A percentile compares a stretch with the other conserved stretches of the same genome.
These are phyloP conservation scores for Tetrahymena borealis DNA, from an alignment of 73 alveolate species.

Conservation along the genomic window DNA sequence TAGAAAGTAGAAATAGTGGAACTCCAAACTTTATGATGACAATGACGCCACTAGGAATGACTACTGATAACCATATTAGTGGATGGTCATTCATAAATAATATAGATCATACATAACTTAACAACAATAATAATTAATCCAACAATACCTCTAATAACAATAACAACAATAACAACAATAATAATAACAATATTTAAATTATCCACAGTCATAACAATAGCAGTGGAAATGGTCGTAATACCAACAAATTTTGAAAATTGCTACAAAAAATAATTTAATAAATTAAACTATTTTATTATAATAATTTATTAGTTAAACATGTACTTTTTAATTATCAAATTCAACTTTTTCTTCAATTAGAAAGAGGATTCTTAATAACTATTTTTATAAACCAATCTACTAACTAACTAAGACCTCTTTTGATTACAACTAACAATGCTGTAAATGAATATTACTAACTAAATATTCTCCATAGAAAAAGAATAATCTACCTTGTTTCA, in stretches of 20 bases:
- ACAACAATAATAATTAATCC: not conserved
- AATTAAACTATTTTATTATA: not conserved
- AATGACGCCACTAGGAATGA: not conserved
- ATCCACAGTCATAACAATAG: not conserved
- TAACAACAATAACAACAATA: not conserved
- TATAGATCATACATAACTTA: not conserved
- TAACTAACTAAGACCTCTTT: too few relatives aligned
- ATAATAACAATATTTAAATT: not conserved
- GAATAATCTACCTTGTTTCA: too few relatives aligned
- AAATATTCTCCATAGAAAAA: too few relatives aligned
- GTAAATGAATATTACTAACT: too few relatives aligned
- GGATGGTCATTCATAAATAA: slow-evolving; percentile 40
- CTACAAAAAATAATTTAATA: not conserved
- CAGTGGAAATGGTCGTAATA: not conserved
- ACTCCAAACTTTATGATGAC: not conserved
- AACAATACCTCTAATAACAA: too few relatives aligned
- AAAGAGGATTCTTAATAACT: too few relatives aligned
- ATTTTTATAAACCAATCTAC: too few relatives aligned
- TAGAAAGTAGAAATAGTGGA: not conserved
- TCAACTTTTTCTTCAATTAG: too few relatives aligned
- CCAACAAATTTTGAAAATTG: not conserved
- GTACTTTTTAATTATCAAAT: not conserved
- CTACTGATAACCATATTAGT: slow-evolving; percentile 16
- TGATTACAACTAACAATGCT: too few relatives aligned
- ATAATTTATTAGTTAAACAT: not conserved